phyloP scores from a whole-genome alignment of 2,329 filamentous ascomycete species.

The Xylaria sp. region DNA sequence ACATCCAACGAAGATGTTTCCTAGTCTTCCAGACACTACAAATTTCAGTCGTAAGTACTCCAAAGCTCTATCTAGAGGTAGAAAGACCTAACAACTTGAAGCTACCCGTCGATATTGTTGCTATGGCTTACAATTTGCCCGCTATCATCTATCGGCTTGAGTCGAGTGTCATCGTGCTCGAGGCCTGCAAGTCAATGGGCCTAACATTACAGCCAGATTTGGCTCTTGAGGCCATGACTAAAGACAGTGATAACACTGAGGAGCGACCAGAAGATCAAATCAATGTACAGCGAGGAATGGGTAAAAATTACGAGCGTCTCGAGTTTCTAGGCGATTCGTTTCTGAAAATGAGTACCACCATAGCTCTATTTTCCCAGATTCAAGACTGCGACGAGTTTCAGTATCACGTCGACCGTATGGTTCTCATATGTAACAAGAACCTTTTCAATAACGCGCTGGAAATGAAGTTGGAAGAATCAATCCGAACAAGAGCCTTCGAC shows the following conservation, averaged over 20 bases:
- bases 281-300: constrained; percentile 86
- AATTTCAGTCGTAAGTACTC: constrained; percentile 75
- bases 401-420: constrained; percentile 91
- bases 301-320: constrained; percentile 91
- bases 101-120: constrained; percentile 75
- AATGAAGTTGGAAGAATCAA: constrained; percentile 74
- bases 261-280: constrained; percentile 74
- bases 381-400: constrained; percentile 84
- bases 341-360: constrained; percentile 94
- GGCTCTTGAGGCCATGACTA: constrained; percentile 90
- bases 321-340: constrained; percentile 96
- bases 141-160: constrained; percentile 88
- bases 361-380: constrained; percentile 81
- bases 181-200: constrained; percentile 74
- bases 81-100: constrained; percentile 50
- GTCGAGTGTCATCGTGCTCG: constrained; percentile 79
- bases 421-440: constrained; percentile 90
- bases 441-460: constrained; percentile 80
- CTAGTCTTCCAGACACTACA: constrained; percentile 80
- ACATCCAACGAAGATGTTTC: constrained; percentile 64
- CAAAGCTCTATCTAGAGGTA: not conserved
- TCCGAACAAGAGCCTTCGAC: constrained; percentile 85
- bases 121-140: constrained; percentile 80
- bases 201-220: constrained; percentile 73
- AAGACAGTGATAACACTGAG: constrained; percentile 86